A percentile compares a stretch with the other conserved stretches of the same genome.
Conservation (phyloP, 2,329 filamentous ascomycete species). For the Alternaria consortialis region DNA sequence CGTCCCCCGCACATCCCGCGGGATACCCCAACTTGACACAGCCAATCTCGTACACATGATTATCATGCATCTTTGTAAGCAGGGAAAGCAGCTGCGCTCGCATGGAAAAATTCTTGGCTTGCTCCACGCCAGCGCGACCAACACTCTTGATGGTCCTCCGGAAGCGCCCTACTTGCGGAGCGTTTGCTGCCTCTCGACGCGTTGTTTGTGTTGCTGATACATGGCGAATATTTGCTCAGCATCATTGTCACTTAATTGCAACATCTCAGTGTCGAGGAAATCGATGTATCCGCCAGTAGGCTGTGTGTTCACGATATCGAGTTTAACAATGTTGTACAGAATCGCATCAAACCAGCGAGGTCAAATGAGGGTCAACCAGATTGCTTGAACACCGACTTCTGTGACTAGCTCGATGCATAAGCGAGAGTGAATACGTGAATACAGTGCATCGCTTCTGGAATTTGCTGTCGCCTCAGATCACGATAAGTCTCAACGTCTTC, state of each 20-base stretch:
- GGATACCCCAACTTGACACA: not conserved
- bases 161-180: not conserved
- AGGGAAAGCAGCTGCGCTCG: not conserved
- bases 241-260: not conserved
- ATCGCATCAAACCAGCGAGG: slow-evolving; percentile 6
- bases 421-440: not conserved
- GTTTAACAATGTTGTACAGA: slow-evolving; percentile 8
- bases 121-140: not conserved
- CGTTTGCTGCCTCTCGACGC: not conserved
- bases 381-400: slow-evolving; percentile 10
- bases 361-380: slow-evolving; percentile 6
- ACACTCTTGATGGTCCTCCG: not conserved
- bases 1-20: not conserved
- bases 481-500: not conserved
- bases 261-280: slow-evolving; percentile 13
- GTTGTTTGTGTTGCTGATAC: not conserved
- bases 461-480: not conserved
- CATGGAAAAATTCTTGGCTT: not conserved
- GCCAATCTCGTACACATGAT: not conserved
- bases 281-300: slow-evolving; percentile 8
- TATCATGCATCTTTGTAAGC: not conserved
- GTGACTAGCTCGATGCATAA: slow-evolving; percentile 6
- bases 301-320: slow-evolving; percentile 6
- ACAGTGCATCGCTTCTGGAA: not conserved
- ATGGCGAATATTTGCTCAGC: not conserved